Evolutionary conservation across 2,329 filamentous ascomycete genomes (phyloP), one percentile per base, ranked within the genome.

Genomic region (Claviceps arundinis): DNA sequence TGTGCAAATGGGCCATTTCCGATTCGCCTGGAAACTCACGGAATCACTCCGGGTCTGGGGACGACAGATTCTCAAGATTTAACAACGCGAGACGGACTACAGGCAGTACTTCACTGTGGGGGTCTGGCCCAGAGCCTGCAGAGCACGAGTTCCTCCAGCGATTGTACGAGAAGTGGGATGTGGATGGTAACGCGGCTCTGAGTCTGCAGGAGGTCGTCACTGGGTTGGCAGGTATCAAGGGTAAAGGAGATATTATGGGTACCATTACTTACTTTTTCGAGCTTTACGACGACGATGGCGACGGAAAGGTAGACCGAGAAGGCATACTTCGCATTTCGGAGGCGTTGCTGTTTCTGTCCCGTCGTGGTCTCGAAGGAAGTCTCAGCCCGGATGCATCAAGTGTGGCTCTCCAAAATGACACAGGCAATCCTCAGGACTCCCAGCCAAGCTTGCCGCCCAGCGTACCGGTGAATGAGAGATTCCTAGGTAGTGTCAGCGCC

Each of bases 261-360:
- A 93, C 87, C 54, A 97, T 98, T 62, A 93, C 84, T 55, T 97
- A 97, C 69, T 97, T 98, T 67, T 98, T 98, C 60, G 88, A 96
- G 62, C 79, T 98, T 0, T 96, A 97, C 65, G 93, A 98, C 64
- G 91, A 98, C 58, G 85, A 91, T 61, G 80, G 82, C 1, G 89
- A 95, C 64, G 93, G 93, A 26, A 89, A 81, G 60, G 90, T 98
- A 5, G 93, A 97, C 62, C 82, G 93, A 11, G 93, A 98, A 67
- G 93, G 93, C 5, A 98, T 98, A 53, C 68, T 98, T 45, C 78
- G 89, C 46, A 97, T 98, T 64, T 96, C 90, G 0, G 93, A 98
- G 68, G 89, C 91, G 0, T 73, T 98, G 37, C 73, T 98, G 2
- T 98, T 98, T 68, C 77, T 98, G 17, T 96, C 90, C 0, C 79